Base-by-base conservation (phyloP, 2,329 filamentous ascomycete genomes). In the Colletotrichum cordylinicola region DNA sequence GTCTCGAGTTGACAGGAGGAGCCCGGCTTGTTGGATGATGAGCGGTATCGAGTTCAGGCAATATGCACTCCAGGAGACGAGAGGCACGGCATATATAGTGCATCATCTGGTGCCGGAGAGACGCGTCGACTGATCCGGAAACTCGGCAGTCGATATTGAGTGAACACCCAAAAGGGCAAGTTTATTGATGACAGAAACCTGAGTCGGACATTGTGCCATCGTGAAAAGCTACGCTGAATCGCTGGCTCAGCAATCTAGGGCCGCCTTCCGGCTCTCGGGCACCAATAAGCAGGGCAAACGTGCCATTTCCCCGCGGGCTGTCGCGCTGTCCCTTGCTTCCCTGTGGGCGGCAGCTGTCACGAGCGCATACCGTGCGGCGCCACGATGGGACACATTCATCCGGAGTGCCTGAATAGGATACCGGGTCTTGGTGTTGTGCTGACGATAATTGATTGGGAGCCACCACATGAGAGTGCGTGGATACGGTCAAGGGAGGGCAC, bases 361-460 rank as follows among this genome's bases (percentile, higher is more conserved):
- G 70, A 73, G 70, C 21, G 52, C 70, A 65, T 16, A 0, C 6
- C 5, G n/a, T 61, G 43, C 13, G 56, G 60, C 65, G 66, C 74
- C 37, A 24, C 61, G 74, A 43, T 66, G 71, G 72, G 66, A 29
- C 12, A 61, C 60, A 74, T 76, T 74, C 70, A 74, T 75, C 70
- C 74, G 65, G 48, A 61, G 52, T 66, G 71, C 74, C 74, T 74
- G 71, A 75, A 74, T 70, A 6, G 60, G 74, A 66, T 15, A 27
- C 35, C 61, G 55, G 48, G 60, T 33, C 27, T 65, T 37, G 37
- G 58, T 64, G 37, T 66, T 43, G 56, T 16, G 48, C 52, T 39
- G 66, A 29, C 27, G 27, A 56, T 21, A 27, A 24, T 67, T 66
- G 27, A 66, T 74, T 74, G 55, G 52, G 66, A 70, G 39, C 71